Percentiles rank a stretch among this genome's conserved stretches.
These are phyloP conservation scores for Ophidiomyces ophidiicola DNA, from an alignment of 2,329 filamentous ascomycete species.

Conservation along the genomic window DNA sequence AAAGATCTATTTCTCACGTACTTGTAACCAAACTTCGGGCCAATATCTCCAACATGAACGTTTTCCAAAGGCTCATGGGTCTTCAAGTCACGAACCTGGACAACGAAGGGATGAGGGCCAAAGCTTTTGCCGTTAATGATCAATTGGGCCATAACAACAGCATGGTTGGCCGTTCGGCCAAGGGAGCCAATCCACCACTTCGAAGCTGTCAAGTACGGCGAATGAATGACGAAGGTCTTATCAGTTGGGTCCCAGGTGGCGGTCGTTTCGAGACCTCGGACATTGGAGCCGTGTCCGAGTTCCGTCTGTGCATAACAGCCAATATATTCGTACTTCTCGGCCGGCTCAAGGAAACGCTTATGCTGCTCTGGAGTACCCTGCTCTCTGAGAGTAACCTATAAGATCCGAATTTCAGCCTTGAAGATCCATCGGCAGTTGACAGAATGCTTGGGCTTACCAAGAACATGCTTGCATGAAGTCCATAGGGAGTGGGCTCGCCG, in stretches of 20 bases:
- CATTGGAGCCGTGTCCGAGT: conserved; percentile 66
- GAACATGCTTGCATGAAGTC: conserved; percentile 60
- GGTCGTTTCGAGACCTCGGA: conserved; percentile 58
- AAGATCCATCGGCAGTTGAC: background rate
- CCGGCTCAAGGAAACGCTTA: conserved; percentile 57
- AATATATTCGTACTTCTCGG: conserved; percentile 57
- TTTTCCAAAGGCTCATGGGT: conserved; percentile 58
- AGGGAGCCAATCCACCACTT: conserved; percentile 82
- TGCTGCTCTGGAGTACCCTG: conserved; percentile 64
- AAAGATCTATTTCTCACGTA: conserved; percentile 19
- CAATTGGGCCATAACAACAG: conserved; percentile 67
- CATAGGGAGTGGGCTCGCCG: conserved; percentile 62
- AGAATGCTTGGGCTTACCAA: no score
- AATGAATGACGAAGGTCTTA: conserved; percentile 64
- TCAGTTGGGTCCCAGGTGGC: conserved; percentile 62
- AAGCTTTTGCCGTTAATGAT: conserved; percentile 55
- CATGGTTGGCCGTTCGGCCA: conserved; percentile 62
- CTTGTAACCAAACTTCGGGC: conserved; percentile 68
- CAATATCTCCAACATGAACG: conserved; percentile 66
- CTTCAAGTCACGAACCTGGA: conserved; percentile 58
- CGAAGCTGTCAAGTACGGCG: conserved; percentile 58
- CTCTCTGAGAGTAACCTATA: conserved; percentile 53
- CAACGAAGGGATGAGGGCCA: conserved; percentile 67
- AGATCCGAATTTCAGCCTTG: conserved; percentile 1
- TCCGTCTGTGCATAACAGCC: conserved; percentile 75